A percentile compares a stretch with the other conserved stretches of the same genome.
Evolutionary conservation across 257 asterid species (phyloP).

Genomic region (Solanum sejunctum): DNA sequence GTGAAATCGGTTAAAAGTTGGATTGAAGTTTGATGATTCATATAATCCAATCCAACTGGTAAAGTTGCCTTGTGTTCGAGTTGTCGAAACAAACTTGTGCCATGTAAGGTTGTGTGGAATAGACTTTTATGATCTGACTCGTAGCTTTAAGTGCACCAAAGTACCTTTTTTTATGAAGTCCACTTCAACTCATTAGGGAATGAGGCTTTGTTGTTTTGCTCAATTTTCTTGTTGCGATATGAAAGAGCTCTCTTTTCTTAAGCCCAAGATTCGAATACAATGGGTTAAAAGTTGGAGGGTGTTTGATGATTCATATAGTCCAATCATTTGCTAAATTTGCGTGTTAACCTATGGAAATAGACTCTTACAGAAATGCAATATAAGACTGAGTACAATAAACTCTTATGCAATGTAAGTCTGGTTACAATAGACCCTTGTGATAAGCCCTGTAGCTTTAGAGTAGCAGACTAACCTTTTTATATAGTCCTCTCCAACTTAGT

Average conservation of each 20-base stretch:
- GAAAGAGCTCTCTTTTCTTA: neutral
- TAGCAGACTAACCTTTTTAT: neutral
- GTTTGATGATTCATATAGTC: neutral
- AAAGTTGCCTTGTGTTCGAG: neutral
- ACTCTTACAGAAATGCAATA: too few relatives aligned
- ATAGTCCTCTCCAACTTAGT: neutral
- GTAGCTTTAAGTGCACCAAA: too few relatives aligned
- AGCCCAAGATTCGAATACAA: neutral
- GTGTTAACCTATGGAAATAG: too few relatives aligned
- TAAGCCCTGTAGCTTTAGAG: too few relatives aligned
- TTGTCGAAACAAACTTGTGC: too few relatives aligned
- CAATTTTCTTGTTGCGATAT: neutral
- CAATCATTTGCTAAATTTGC: neutral
- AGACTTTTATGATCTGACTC: neutral
- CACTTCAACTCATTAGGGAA: neutral
- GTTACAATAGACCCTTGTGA: too few relatives aligned
- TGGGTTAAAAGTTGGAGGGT: neutral
- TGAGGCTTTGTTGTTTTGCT: neutral
- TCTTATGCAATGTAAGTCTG: too few relatives aligned
- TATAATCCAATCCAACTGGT: neutral
- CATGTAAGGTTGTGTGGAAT: too few relatives aligned
- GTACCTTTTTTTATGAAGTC: neutral
- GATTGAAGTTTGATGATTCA: neutral
- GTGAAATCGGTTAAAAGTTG: neutral
- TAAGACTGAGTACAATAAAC: too few relatives aligned